Percentiles rank a stretch among this genome's conserved stretches.
Conservation (phyloP, 768 basidiomycete species). For the Rubroboletus satanas region DNA sequence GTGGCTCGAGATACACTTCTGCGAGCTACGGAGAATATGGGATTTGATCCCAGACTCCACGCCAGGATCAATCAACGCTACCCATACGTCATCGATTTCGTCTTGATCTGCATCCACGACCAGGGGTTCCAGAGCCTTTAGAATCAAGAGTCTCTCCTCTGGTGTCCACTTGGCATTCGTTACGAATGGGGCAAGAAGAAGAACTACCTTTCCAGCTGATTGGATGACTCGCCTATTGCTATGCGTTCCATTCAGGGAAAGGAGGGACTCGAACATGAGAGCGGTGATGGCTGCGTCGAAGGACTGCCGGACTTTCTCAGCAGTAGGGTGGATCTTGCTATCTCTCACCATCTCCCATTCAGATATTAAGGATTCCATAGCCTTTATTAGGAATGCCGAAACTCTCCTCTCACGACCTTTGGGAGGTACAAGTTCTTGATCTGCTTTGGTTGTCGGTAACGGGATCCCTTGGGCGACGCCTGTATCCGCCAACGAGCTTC, state of each 20-base stretch:
- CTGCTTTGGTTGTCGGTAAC: constrained; percentile 6
- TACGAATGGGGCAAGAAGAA: constrained; percentile 41
- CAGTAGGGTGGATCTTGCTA: constrained; percentile 39
- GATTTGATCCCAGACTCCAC: constrained; percentile 59
- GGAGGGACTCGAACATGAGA: constrained; percentile 64
- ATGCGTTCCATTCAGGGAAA: constrained; percentile 61
- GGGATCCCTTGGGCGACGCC: constrained; percentile 1
- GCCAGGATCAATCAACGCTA: constrained; percentile 47
- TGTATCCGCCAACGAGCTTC: constrained; percentile 1
- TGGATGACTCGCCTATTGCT: constrained; percentile 61
- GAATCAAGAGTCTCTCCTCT: constrained; percentile 60
- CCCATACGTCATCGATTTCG: constrained; percentile 32
- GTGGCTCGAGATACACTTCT: constrained; percentile 7
- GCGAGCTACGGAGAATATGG: constrained; percentile 43
- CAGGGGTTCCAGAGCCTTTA: constrained; percentile 65
- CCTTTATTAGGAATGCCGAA: constrained; percentile 59
- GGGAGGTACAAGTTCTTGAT: constrained; percentile 42
- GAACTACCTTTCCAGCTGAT: constrained; percentile 51
- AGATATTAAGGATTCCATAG: constrained; percentile 46
- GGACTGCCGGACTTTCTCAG: constrained; percentile 60
- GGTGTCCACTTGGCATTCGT: constrained; percentile 47
- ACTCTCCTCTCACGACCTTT: constrained; percentile 57
- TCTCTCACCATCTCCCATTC: constrained; percentile 48
- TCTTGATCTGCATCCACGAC: constrained; percentile 39
- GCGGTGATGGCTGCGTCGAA: constrained; percentile 68